Percentiles rank a stretch among this genome's conserved stretches.
Conservation (phyloP, 73 alveolate genomes). For the Effrenium voratum region DNA sequence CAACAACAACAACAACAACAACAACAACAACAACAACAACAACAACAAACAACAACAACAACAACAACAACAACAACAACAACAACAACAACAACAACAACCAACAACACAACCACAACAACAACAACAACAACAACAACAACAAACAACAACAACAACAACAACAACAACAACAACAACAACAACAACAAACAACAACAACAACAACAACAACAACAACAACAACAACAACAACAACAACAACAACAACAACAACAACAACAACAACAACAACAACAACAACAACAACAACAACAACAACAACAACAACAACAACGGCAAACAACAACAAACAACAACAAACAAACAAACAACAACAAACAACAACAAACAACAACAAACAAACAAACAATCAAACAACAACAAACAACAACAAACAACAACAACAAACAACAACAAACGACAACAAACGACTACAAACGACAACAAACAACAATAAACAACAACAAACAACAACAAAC, state of each 20-base stretch:
- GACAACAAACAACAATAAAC: no score
- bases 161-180: neutral
- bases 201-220: neutral
- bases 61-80: neutral
- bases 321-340: no score
- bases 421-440: no score
- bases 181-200: neutral
- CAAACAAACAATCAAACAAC: no score
- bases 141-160: neutral
- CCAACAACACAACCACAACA: neutral
- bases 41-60: neutral
- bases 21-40: no score
- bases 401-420: no score
- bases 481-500: no score
- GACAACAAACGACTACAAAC: no score
- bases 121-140: neutral
- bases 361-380: no score
- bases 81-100: neutral
- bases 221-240: neutral
- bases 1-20: no score
- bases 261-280: neutral
- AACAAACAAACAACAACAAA: no score
- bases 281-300: neutral
- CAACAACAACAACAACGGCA: neutral
- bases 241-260: neutral